These are phyloP conservation scores for Trichoderma orchidacearum DNA, from an alignment of 495 filamentous ascomycete species.

Conservation along the genomic window DNA sequence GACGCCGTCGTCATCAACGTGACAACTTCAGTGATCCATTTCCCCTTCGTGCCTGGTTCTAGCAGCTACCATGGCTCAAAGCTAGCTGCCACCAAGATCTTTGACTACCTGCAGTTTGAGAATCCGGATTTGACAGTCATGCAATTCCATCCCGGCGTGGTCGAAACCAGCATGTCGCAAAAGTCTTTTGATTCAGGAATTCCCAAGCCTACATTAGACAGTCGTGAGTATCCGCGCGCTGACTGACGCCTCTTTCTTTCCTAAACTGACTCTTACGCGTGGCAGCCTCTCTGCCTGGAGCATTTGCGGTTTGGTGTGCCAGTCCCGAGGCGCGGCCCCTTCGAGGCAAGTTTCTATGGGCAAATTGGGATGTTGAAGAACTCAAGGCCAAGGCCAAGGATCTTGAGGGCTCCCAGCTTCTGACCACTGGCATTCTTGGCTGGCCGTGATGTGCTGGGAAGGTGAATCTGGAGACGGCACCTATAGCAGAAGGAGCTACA, in stretches of 20 bases:
- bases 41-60: conserved; percentile 10
- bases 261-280: neutral
- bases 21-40: neutral
- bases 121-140: conserved; percentile 22
- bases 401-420: neutral
- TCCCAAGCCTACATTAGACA: neutral
- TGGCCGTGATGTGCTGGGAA: neutral
- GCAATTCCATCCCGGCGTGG: conserved; percentile 27
- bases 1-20: neutral
- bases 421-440: neutral
- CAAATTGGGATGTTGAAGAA: conserved; percentile 36
- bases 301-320: conserved; percentile 26
- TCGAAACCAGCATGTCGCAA: conserved; percentile 10
- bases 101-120: conserved; percentile 19
- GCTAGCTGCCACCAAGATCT: conserved; percentile 18
- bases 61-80: conserved; percentile 23
- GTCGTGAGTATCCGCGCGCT: too few relatives aligned
- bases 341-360: conserved; percentile 23
- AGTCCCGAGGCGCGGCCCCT: conserved; percentile 24
- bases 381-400: conserved; percentile 6
- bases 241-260: too few relatives aligned
- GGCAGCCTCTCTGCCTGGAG: conserved; percentile 18
- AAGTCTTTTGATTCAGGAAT: neutral
- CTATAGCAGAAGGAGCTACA: too few relatives aligned
- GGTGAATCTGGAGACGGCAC: too few relatives aligned